A percentile compares a stretch with the other conserved stretches of the same genome.
phyloP scores from a whole-genome alignment of 2,329 filamentous ascomycete genomes.

The Neopestalotiopsis clavispora region DNA sequence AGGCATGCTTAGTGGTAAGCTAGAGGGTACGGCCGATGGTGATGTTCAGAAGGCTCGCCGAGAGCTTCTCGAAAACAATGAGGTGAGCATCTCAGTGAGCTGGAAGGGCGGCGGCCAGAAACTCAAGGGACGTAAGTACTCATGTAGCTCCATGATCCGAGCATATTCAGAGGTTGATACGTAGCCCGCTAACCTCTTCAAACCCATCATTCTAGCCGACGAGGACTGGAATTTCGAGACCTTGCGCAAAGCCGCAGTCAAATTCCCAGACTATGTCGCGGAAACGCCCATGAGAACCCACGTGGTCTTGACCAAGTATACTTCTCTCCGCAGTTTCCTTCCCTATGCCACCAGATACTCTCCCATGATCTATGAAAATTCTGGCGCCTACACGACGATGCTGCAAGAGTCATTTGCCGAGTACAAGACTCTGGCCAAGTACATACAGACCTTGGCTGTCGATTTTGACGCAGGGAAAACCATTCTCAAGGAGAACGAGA shows the following conservation, averaged over 20 bases:
- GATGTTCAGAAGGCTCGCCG: not conserved
- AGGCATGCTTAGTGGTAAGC: not conserved
- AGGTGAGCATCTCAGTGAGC: slow-evolving; percentile 1
- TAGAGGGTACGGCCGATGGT: not conserved
- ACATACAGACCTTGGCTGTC: not conserved
- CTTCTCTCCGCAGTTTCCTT: not conserved
- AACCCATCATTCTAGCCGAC: not conserved
- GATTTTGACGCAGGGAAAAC: not conserved
- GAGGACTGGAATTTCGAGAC: slow-evolving; percentile 5
- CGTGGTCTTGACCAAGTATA: not conserved
- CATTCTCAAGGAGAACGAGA: not conserved
- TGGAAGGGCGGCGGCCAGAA: slow-evolving; percentile 4
- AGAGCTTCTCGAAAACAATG: not conserved
- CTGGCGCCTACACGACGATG: slow-evolving; percentile 1
- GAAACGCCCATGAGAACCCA: not conserved
- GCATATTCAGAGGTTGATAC: too few species aligned
- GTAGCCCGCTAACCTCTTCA: not conserved
- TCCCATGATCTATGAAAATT: slow-evolving; percentile 3
- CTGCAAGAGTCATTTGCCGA: slow-evolving; percentile 1
- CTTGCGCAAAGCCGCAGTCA: not conserved
- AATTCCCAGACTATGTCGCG: not conserved
- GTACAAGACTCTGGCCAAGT: not conserved
- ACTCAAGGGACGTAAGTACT: slow-evolving; percentile 2
- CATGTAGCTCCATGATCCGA: not conserved
- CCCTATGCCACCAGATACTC: not conserved